Conservation (phyloP, 352 stramenopile species). For the Globisporangium nagaii region DNA sequence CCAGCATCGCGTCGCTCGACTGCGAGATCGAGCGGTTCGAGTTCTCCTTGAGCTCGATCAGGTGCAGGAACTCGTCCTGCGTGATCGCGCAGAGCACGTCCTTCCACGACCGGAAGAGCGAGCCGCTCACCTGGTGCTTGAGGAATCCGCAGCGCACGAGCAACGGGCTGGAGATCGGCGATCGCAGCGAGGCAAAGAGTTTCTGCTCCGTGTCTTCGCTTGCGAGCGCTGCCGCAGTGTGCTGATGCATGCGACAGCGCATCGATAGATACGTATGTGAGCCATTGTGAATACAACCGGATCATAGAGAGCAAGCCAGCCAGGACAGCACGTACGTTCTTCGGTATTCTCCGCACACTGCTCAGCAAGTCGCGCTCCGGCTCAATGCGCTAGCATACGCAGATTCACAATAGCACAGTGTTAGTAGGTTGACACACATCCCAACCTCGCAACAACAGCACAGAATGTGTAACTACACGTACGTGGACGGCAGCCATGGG, state of each 20-base stretch:
- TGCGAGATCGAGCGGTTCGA: constrained; percentile 42
- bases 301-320: too few relatives aligned
- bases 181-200: constrained; percentile 59
- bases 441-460: too few relatives aligned
- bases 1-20: constrained; percentile 57
- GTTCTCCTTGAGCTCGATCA: constrained; percentile 71
- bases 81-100: constrained; percentile 76
- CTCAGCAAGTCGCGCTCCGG: constrained; percentile 71
- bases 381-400: constrained; percentile 51
- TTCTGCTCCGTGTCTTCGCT: constrained; percentile 51
- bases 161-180: constrained; percentile 61
- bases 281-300: too few relatives aligned
- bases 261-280: too few relatives aligned
- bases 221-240: constrained; percentile 61
- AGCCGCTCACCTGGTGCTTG: constrained; percentile 66
- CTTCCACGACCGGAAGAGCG: constrained; percentile 72
- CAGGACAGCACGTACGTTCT: constrained; percentile 50
- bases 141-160: constrained; percentile 73
- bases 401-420: background rate
- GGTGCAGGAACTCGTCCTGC: constrained; percentile 63
- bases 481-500: constrained; percentile 61
- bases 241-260: constrained; percentile 19
- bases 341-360: constrained; percentile 76
- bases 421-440: background rate
- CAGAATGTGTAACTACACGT: too few relatives aligned